These are phyloP conservation scores for Pseudocercospora macadamiae DNA, from an alignment of 2,329 filamentous ascomycete genomes.

Conservation along the genomic window DNA sequence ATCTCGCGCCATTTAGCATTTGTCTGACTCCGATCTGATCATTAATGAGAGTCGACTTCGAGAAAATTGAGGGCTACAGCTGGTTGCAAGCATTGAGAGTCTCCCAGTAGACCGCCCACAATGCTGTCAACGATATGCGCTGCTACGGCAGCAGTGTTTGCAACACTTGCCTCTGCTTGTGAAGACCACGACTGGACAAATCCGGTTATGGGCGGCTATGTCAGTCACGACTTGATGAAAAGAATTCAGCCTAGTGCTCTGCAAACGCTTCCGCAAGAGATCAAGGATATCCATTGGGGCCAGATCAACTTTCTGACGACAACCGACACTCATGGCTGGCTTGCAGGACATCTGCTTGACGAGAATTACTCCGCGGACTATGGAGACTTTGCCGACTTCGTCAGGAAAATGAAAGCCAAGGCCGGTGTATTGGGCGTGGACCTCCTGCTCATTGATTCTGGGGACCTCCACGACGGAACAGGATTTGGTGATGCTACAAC, in stretches of 20 bases:
- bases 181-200: constrained; percentile 28
- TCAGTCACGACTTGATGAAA: constrained; percentile 26
- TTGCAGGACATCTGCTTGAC: constrained; percentile 57
- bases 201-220: constrained; percentile 21
- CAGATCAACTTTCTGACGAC: constrained; percentile 43
- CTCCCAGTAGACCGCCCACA: too few species aligned
- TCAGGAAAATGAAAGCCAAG: constrained; percentile 61
- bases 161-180: constrained; percentile 17
- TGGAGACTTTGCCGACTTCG: constrained; percentile 67
- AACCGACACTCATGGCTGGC: constrained; percentile 65
- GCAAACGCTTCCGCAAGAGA: constrained; percentile 25
- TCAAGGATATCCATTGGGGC: constrained; percentile 29
- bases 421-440: constrained; percentile 62
- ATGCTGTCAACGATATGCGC: constrained; percentile 19
- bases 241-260: constrained; percentile 24
- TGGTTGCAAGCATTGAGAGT: too few species aligned
- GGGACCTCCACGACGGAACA: constrained; percentile 68
- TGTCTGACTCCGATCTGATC: too few species aligned
- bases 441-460: constrained; percentile 63
- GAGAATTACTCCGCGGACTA: constrained; percentile 67
- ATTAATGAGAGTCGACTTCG: too few species aligned
- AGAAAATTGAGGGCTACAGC: too few species aligned
- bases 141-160: constrained; percentile 15
- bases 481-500: constrained; percentile 56
- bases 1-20: too few species aligned